Evolutionary conservation across 306 rosid genomes (phyloP).

Genomic region (Lathyrus sativus): DNA sequence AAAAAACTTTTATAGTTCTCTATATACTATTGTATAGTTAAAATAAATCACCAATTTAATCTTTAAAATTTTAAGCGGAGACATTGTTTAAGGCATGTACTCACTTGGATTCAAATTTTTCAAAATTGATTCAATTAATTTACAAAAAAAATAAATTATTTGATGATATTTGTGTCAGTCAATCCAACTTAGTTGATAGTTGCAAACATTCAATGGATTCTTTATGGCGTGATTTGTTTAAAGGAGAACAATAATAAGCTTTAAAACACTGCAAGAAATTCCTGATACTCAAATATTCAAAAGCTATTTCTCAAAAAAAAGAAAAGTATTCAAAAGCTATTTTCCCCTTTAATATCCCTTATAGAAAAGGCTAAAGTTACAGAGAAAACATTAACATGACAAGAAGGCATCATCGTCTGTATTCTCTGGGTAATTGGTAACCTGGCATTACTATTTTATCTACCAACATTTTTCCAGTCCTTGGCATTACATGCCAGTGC

Average conservation of each 20-base stretch:
- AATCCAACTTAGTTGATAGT: too few relatives aligned
- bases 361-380: slow-evolving; percentile 42
- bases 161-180: too few relatives aligned
- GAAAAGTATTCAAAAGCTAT: slow-evolving; percentile 14
- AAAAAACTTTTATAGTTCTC: too few relatives aligned
- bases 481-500: slow-evolving; percentile 99
- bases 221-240: background rate
- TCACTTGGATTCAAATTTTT: too few relatives aligned
- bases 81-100: too few relatives aligned
- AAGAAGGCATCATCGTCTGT: slow-evolving; percentile 64
- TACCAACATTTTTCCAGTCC: slow-evolving; percentile 89
- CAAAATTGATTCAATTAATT: too few relatives aligned
- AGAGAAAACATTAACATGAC: slow-evolving; percentile 41
- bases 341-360: slow-evolving; percentile 29
- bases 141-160: too few relatives aligned
- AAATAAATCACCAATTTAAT: too few relatives aligned
- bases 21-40: too few relatives aligned
- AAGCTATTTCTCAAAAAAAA: slow-evolving; percentile 8
- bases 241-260: background rate
- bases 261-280: slow-evolving; percentile 9
- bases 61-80: too few relatives aligned
- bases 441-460: slow-evolving; percentile 78
- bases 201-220: background rate
- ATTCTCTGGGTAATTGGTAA: slow-evolving; percentile 72
- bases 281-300: slow-evolving; percentile 18